Base-by-base conservation (phyloP, 2,329 filamentous ascomycete genomes). In the Lachnellula suecica region DNA sequence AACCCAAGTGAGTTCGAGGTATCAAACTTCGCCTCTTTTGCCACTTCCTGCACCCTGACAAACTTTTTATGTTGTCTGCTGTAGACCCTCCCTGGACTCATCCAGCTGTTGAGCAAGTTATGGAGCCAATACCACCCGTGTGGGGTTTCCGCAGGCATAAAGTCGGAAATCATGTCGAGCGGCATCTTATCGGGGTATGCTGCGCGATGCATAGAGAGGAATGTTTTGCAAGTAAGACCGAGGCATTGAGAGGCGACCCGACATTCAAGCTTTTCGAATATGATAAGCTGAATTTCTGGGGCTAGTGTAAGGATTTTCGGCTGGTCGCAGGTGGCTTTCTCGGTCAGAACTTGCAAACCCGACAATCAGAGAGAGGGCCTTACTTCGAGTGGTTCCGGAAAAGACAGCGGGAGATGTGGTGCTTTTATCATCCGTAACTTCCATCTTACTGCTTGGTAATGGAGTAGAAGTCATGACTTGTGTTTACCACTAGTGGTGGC, bases 171-270 rank as follows among this genome's bases (percentile, higher is more conserved):
- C 27, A 31, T 7, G 40, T 59, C 56, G 0, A 83, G 70, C 79
- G 79, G 82, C 79, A 81, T 81, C 60, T 82, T 76, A 56, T 79
- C 72, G 17, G 70, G 70, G 56, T 79, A 80, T 2, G 69, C 66
- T 20, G 51, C 48, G 45, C 53, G 48, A 45, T 59, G 56, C 53
- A 31, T 13, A 7, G 27, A 31, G 8, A 31, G 13, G 8, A 31
- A 31, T 13, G 8, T 31, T 13, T 31, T 31, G 27, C 27, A 31
- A 13, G 27, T 31, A 31, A 31, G 27, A 13, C 27, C 27, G 27
- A 31, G 27, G 27, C 7, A 7, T 13, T 31, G 27, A 31, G 27
- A 31, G 13, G 27, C 27, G 27, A 31, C 27, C 8, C 8, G 27
- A 13, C 27, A 31, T 7, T 31, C 27, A 7, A 31, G 13, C 8